Base-by-base conservation (phyloP, 345 rosid species). In the Noccaea caerulescens region DNA sequence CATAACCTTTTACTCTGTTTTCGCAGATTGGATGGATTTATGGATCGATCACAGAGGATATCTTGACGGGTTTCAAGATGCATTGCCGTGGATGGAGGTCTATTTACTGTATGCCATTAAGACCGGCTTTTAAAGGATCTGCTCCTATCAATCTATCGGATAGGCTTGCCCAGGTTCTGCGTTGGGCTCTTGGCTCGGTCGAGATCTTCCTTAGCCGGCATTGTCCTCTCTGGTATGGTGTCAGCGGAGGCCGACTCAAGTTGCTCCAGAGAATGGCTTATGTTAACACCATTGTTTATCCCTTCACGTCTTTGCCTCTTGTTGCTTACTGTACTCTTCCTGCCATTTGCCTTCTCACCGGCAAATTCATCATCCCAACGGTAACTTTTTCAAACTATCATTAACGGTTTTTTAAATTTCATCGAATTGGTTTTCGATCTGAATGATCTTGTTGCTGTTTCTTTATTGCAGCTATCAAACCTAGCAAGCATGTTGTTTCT, bases 11-110 rank as follows among this genome's bases (percentile, higher is more conserved):
- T 13, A 6, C 30, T 70, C 49, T 75, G 9, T 72, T 55, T 64
- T 50, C 20, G 58, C 80, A 94, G 99, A 94, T 94, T 12, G 99
- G 97, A 37, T 94, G 99, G 99, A 94, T 94, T 56, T 94, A 94
- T 2, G 99, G 99, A 37, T 89, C 99, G 36, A 85, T 94, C 41
- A 93, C 98, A 0, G 98, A 93, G 75, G 98, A 93, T 63, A 94
- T 94, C 79, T 80, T 94, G 72, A 89, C 96, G 3, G 99, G 99
- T 62, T 94, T 91, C 82, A 91, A 88, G 84, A 94, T 94, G 97
- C 97, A 94, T 67, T 94, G 99, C 74, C 88, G 99, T 5, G 97
- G 97, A 82, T 94, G 99, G 99, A 85, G 99, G 71, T 94, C 99
- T 0, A 71, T 94, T 23, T 94, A 94, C 79, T 89, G 96, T 88